Base-by-base conservation (phyloP, 1,284 basidiomycete genomes). In the Neotropicomus parvogracilis region DNA sequence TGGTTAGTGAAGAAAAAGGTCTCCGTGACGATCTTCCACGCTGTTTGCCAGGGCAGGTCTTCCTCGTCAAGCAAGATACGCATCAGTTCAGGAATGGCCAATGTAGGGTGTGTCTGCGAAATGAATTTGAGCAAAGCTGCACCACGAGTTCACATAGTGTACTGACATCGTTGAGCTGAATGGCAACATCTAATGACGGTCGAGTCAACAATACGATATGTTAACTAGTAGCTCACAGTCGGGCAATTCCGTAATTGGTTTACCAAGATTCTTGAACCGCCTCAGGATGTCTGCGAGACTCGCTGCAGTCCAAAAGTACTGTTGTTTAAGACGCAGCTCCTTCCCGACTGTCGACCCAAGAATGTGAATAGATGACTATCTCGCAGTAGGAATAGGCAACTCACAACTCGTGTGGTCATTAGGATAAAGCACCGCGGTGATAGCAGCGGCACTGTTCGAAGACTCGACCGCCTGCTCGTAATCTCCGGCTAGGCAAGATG, bases 1-100 rank as follows among this genome's bases (percentile, higher is more conserved):
- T 94, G 91, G 65, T 95, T 95, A 16, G 93, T 95, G 74, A 92
- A 97, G 67, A 90, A 91, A 73, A 95, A 94, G 6, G 88, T 91
- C 66, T 87, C 85, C 42, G 82, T 91, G 35, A 85, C 83, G 58
- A 97, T 91, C 24, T 77, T 70, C 94, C 94, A 97, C 1, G 94
- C 92, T 11, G 71, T 64, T 54, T 83, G 80, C 84, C 91, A 97
- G 1, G 74, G 62, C n/a, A 93, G 62, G 33, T 93, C 88, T 67
- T 97, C 93, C 41, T 97, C 93, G 60, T 95, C 89, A 50, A 89
- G 70, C 27, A 88, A 78, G 54, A 97, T 82, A 42, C 93, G 83
- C 88, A 94, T 92, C 40, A 97, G 74, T 68, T 97, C 94, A n/a
- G 89, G 89, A 58, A 97, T 91, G 9, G 91, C 90, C 47, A 95